phyloP scores from a whole-genome alignment of 1,284 basidiomycete genomes.

The Cryptococcus neoformans region DNA sequence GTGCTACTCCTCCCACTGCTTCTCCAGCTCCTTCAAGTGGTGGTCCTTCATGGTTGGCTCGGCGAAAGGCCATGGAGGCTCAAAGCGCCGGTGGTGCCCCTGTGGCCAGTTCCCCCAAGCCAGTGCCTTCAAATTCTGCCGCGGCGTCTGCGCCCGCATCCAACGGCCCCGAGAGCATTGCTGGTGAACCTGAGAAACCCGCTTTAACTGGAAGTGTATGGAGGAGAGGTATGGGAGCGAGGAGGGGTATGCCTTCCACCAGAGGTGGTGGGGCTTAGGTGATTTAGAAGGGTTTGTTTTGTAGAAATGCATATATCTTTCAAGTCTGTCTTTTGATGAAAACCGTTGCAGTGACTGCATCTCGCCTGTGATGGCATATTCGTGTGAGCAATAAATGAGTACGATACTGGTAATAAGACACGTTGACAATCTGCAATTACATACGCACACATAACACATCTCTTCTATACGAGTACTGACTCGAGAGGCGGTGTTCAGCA shows the following conservation, averaged over 20 bases:
- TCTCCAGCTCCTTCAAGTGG: not conserved
- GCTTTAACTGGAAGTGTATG: not conserved
- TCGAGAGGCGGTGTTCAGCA: too few relatives aligned
- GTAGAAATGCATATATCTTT: too few relatives aligned
- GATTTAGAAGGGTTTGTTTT: too few relatives aligned
- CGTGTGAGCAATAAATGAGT: too few relatives aligned
- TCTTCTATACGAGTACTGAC: too few relatives aligned
- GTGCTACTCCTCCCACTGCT: not conserved
- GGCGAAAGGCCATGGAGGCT: not conserved
- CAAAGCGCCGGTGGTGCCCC: not conserved
- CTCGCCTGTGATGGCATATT: not conserved
- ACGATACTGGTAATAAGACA: too few relatives aligned
- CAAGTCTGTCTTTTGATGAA: not conserved
- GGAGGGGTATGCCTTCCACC: not conserved
- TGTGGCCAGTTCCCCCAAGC: not conserved
- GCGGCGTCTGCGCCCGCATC: not conserved
- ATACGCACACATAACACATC: too few relatives aligned
- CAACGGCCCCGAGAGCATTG: not conserved
- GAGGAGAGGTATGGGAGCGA: not conserved
- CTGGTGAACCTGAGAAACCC: not conserved
- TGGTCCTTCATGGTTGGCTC: not conserved
- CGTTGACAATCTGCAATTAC: too few relatives aligned
- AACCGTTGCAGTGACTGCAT: not conserved
- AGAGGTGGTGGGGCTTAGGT: not conserved
- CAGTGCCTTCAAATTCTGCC: not conserved